phyloP scores from a whole-genome alignment of 2,329 filamentous ascomycete genomes.

The Boeremia exigua region DNA sequence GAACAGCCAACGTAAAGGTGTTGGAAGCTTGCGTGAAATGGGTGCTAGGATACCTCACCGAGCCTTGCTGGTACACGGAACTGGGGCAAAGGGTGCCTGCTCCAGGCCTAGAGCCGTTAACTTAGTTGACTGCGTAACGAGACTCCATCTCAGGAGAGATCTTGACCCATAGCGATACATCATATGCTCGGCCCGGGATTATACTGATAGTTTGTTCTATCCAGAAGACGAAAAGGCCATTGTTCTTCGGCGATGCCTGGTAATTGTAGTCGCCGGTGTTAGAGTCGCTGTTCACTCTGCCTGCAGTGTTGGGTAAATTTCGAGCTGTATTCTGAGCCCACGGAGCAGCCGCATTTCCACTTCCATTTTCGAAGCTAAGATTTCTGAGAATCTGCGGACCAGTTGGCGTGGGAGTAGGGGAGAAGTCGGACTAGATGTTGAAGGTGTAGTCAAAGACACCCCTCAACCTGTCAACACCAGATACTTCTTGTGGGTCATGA shows the following conservation, averaged over 20 bases:
- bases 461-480: no score
- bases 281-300: neutral
- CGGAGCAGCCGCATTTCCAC: neutral
- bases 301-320: neutral
- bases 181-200: neutral
- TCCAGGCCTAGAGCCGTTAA: neutral
- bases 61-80: neutral
- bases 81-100: neutral
- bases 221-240: neutral
- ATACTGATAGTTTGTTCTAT: neutral
- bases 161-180: neutral
- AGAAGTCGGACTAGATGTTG: neutral
- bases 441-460: neutral
- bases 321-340: neutral
- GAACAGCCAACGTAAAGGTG: neutral
- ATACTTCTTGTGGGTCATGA: no score
- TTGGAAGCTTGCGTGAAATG: neutral
- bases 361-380: neutral
- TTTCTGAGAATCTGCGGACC: neutral
- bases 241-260: neutral
- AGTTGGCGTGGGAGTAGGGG: neutral
- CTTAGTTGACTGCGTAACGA: neutral
- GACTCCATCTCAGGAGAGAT: neutral
- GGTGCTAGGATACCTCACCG: neutral
- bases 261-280: neutral